Percentiles rank a stretch among this genome's conserved stretches.
These are phyloP conservation scores for Gossypium trilobum DNA, from an alignment of 441 rosid genomes.

Conservation along the genomic window DNA sequence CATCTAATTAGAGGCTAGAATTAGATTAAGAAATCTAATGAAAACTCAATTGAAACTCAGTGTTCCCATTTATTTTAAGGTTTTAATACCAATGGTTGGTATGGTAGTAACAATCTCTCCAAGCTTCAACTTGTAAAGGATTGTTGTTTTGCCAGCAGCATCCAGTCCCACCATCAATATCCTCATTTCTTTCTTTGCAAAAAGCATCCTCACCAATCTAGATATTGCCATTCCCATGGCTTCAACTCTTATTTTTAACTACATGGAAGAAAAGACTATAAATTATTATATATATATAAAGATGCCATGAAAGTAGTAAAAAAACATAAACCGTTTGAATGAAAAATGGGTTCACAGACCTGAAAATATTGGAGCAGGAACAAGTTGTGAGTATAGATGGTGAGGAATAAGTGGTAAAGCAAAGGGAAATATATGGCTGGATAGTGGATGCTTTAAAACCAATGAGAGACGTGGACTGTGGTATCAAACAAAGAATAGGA, in stretches of 20 bases:
- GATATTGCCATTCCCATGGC: conserved; percentile 41
- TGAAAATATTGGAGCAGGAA: conserved; percentile 10
- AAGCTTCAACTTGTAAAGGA: conserved; percentile 53
- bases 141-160: conserved; percentile 63
- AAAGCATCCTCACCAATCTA: conserved; percentile 35
- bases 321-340: not conserved
- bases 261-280: not conserved
- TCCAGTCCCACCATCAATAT: conserved; percentile 64
- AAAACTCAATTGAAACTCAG: not conserved
- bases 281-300: not conserved
- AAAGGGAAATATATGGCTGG: conserved; percentile 6
- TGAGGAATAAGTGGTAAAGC: conserved; percentile 1
- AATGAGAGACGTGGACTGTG: not conserved
- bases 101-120: conserved; percentile 56
- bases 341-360: conserved; percentile 14
- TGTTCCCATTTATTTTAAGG: not conserved
- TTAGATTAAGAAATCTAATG: not conserved
- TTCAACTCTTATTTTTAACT: conserved; percentile 10
- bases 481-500: conserved; percentile 27
- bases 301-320: not conserved
- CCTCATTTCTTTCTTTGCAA: conserved; percentile 58
- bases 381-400: not conserved
- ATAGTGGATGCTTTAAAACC: not conserved
- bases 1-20: not conserved
- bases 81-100: conserved; percentile 44